Evolutionary conservation across 805 yeast species (phyloP).

Genomic region (Limtongozyma cylindracea): DNA sequence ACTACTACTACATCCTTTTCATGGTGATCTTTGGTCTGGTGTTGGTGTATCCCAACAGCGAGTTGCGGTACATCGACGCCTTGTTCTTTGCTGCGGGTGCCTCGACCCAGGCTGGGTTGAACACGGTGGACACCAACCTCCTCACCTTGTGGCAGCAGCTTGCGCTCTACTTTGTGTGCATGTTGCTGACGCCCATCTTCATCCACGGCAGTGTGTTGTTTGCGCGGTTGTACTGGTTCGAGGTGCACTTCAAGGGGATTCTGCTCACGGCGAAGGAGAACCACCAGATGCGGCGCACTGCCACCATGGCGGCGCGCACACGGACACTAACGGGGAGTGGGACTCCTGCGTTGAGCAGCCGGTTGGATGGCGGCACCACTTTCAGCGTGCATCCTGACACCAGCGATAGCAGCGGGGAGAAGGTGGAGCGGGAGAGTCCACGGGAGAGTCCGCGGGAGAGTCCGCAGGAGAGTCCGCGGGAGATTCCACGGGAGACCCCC

Average conservation of each 20-base stretch:
- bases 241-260: slow-evolving; percentile 64
- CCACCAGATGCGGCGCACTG: slow-evolving; percentile 60
- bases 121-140: slow-evolving; percentile 45
- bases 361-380: too few relatives aligned
- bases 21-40: slow-evolving; percentile 46
- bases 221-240: slow-evolving; percentile 72
- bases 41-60: slow-evolving; percentile 49
- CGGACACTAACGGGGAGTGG: too few relatives aligned
- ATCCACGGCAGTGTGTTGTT: slow-evolving; percentile 63
- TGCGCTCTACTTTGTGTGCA: slow-evolving; percentile 30
- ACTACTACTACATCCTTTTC: slow-evolving; percentile 41
- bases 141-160: slow-evolving; percentile 62
- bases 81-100: slow-evolving; percentile 58
- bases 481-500: too few relatives aligned
- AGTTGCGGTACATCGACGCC: slow-evolving; percentile 49
- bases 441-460: too few relatives aligned
- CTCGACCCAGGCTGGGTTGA: slow-evolving; percentile 79
- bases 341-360: too few relatives aligned
- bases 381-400: too few relatives aligned
- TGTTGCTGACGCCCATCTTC: slow-evolving; percentile 66
- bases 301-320: slow-evolving; percentile 35
- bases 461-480: too few relatives aligned
- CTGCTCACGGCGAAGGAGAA: slow-evolving; percentile 54
- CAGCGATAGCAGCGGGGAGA: too few relatives aligned
- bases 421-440: too few relatives aligned